phyloP scores from a whole-genome alignment of 2,329 filamentous ascomycete species.

The Didymosphaeria variabile region DNA sequence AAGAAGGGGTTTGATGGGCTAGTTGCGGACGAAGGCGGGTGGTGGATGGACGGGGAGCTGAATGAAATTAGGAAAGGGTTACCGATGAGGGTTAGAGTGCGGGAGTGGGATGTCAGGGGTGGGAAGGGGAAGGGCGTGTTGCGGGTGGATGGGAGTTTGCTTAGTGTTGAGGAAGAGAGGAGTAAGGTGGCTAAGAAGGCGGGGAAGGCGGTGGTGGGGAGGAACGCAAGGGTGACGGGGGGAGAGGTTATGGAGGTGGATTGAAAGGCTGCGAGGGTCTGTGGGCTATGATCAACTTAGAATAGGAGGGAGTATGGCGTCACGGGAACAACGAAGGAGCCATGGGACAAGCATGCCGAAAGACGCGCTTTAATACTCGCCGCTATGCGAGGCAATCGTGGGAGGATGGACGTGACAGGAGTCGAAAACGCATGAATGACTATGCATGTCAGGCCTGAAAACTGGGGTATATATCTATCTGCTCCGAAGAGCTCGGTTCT shows the following conservation, averaged over 20 bases:
- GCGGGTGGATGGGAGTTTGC: conserved; percentile 87
- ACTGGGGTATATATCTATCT: conserved; percentile 13
- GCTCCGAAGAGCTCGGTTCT: neutral
- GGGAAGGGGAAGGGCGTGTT: conserved; percentile 78
- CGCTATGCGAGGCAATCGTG: neutral
- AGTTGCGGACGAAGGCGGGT: conserved; percentile 63
- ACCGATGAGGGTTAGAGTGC: conserved; percentile 75
- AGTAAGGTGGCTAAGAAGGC: conserved; percentile 57
- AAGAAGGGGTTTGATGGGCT: conserved; percentile 38
- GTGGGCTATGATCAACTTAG: neutral
- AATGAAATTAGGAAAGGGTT: conserved; percentile 58
- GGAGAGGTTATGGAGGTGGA: conserved; percentile 10
- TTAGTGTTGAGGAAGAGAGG: conserved; percentile 65
- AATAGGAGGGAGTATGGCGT: neutral
- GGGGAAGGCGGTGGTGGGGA: conserved; percentile 28
- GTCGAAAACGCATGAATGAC: neutral
- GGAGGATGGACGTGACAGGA: neutral
- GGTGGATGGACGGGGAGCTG: conserved; percentile 78
- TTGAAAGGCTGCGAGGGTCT: conserved; percentile 9
- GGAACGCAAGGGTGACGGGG: conserved; percentile 25
- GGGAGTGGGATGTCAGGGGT: conserved; percentile 80
- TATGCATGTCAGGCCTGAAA: neutral
- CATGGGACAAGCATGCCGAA: no score
- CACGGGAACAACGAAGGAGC: neutral
- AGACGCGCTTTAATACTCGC: no score